Evolutionary conservation across 768 basidiomycete genomes (phyloP).

Genomic region (Russula earlei): DNA sequence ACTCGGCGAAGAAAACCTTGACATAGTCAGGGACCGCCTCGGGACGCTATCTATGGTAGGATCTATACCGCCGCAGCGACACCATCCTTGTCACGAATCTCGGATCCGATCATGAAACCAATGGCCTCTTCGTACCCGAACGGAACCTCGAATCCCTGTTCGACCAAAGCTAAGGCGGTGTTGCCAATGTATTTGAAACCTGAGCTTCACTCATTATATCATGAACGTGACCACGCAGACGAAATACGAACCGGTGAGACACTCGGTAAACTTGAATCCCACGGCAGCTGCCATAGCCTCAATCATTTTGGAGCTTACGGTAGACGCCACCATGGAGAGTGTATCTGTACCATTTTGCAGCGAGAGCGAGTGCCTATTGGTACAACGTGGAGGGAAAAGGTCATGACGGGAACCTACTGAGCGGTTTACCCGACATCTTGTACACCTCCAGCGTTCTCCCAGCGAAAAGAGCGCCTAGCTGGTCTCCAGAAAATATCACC

Average conservation of each 20-base stretch:
- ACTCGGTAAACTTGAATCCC: slow-evolving; percentile 79
- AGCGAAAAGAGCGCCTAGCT: slow-evolving; percentile 58
- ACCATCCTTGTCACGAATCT: slow-evolving; percentile 83
- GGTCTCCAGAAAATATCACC: slow-evolving; percentile 75
- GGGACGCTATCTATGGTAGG: background rate
- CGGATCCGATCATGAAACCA: slow-evolving; percentile 77
- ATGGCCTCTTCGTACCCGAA: slow-evolving; percentile 93
- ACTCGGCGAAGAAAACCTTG: slow-evolving; percentile 60
- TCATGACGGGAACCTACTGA: slow-evolving; percentile 31
- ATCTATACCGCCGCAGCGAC: slow-evolving; percentile 61
- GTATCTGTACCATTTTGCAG: slow-evolving; percentile 43
- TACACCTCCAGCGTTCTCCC: slow-evolving; percentile 36
- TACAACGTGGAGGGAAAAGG: background rate
- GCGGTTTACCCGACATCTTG: slow-evolving; percentile 35
- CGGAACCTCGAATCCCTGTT: slow-evolving; percentile 52
- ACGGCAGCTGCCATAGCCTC: slow-evolving; percentile 64
- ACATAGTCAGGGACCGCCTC: background rate
- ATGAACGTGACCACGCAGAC: background rate
- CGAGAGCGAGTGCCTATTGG: background rate
- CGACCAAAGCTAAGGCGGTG: slow-evolving; percentile 54
- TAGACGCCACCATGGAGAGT: slow-evolving; percentile 80
- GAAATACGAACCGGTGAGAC: slow-evolving; percentile 59
- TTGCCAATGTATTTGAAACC: slow-evolving; percentile 93
- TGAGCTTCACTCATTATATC: slow-evolving; percentile 19
- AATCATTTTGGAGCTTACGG: slow-evolving; percentile 87